A percentile compares a stretch with the other conserved stretches of the same genome.
These are phyloP conservation scores for Hymenoscyphus fructigenus DNA, from an alignment of 2,329 filamentous ascomycete species.

Conservation along the genomic window DNA sequence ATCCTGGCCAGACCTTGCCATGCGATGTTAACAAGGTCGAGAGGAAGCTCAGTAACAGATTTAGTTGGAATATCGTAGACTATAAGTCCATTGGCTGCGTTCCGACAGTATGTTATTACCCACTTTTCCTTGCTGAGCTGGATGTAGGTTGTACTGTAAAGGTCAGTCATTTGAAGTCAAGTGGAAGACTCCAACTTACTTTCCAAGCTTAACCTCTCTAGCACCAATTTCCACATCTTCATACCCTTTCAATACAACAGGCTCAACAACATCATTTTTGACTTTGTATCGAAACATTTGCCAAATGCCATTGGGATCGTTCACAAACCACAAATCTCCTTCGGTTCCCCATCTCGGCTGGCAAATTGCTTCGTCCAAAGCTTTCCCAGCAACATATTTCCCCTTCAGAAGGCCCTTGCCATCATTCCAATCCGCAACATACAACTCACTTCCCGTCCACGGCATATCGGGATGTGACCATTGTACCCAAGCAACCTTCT, in stretches of 20 bases:
- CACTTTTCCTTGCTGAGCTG: constrained; percentile 40
- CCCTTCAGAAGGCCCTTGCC: constrained; percentile 37
- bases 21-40: constrained; percentile 35
- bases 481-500: constrained; percentile 50
- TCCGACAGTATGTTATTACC: constrained; percentile 36
- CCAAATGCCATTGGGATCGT: constrained; percentile 47
- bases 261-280: constrained; percentile 29
- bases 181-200: constrained; percentile 12
- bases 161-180: constrained; percentile 26
- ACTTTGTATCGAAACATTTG: constrained; percentile 46
- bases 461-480: constrained; percentile 56
- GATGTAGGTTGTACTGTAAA: constrained; percentile 38
- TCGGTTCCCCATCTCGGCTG: constrained; percentile 53
- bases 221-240: constrained; percentile 44
- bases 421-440: constrained; percentile 44
- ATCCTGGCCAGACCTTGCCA: constrained; percentile 38
- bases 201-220: constrained; percentile 21
- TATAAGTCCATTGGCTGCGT: constrained; percentile 39
- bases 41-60: constrained; percentile 36
- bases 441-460: constrained; percentile 48
- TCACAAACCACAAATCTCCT: constrained; percentile 48
- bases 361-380: constrained; percentile 43
- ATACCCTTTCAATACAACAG: constrained; percentile 41
- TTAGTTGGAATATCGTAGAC: constrained; percentile 40
- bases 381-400: constrained; percentile 43